Evolutionary conservation across 2,329 filamentous ascomycete species (phyloP).

Genomic region (Colletotrichum plurivorum): DNA sequence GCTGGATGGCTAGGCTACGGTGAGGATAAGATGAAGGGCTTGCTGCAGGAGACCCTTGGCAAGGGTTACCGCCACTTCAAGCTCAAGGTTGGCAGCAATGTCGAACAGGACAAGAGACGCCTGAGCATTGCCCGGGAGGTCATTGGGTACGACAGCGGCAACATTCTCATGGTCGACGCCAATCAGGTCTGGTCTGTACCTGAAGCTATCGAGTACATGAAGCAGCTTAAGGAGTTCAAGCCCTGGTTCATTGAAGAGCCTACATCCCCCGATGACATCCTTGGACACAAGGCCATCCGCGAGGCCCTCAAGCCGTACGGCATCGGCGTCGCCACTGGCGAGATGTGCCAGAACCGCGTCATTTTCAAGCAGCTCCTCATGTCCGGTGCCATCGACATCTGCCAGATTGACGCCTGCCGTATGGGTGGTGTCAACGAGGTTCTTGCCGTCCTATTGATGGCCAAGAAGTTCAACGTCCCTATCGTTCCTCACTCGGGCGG

Average conservation of each 20-base stretch:
- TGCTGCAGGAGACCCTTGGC: constrained; percentile 81
- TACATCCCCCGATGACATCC: constrained; percentile 89
- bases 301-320: constrained; percentile 81
- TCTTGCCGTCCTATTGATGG: constrained; percentile 89
- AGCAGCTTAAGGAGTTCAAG: constrained; percentile 84
- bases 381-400: constrained; percentile 85
- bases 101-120: constrained; percentile 80
- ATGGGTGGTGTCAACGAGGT: constrained; percentile 94
- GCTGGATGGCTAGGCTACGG: constrained; percentile 94
- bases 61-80: constrained; percentile 91
- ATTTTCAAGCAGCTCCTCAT: constrained; percentile 93
- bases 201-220: constrained; percentile 90
- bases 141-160: constrained; percentile 86
- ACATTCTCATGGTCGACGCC: constrained; percentile 92
- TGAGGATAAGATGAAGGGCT: constrained; percentile 85
- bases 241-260: constrained; percentile 97
- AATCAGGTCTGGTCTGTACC: constrained; percentile 95
- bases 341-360: constrained; percentile 96
- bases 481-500: constrained; percentile 92
- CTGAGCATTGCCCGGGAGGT: constrained; percentile 82
- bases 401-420: constrained; percentile 91
- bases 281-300: constrained; percentile 88
- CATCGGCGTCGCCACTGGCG: constrained; percentile 90
- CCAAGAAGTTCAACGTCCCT: constrained; percentile 82
- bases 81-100: constrained; percentile 84